Conservation (phyloP, 495 filamentous ascomycete genomes). For the Aspergillus hancockii region DNA sequence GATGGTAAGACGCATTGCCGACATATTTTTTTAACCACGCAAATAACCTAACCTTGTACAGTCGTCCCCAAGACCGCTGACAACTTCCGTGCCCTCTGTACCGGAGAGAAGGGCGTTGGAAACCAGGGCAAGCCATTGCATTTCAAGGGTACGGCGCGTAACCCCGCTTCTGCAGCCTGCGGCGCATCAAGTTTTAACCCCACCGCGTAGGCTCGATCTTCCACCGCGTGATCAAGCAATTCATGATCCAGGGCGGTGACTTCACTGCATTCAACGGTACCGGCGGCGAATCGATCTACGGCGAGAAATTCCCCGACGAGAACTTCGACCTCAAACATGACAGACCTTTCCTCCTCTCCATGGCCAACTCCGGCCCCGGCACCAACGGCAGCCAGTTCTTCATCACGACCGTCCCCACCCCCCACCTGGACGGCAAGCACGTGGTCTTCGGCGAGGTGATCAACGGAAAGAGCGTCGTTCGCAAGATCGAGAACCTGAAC, state of each 20-base stretch:
- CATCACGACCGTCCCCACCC: constrained; percentile 88
- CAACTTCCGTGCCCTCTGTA: constrained; percentile 96
- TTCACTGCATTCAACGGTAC: constrained; percentile 97
- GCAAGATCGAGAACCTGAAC: constrained; percentile 85
- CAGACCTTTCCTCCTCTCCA: constrained; percentile 89
- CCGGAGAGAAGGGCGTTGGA: constrained; percentile 85
- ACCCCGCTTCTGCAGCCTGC: constrained; percentile 11
- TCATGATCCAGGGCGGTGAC: constrained; percentile 99
- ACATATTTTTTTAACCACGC: neutral
- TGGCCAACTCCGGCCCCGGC: constrained; percentile 93
- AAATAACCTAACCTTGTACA: constrained; percentile 32
- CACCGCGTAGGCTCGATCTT: constrained; percentile 66
- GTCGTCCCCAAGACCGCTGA: constrained; percentile 89
- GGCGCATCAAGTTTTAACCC: constrained; percentile 5
- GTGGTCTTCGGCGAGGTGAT: constrained; percentile 65
- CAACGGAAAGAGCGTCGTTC: constrained; percentile 85
- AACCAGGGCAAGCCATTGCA: constrained; percentile 82
- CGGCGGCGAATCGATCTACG: constrained; percentile 97
- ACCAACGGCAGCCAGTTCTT: constrained; percentile 99
- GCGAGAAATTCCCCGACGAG: constrained; percentile 96
- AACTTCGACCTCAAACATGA: constrained; percentile 94
- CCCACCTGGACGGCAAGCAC: constrained; percentile 94
- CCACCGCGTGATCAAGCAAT: constrained; percentile 97
- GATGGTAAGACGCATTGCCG: constrained; percentile 54
- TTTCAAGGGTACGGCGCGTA: constrained; percentile 49